phyloP scores from a whole-genome alignment of 805 yeast genomes.

The Starmerella floricola region DNA sequence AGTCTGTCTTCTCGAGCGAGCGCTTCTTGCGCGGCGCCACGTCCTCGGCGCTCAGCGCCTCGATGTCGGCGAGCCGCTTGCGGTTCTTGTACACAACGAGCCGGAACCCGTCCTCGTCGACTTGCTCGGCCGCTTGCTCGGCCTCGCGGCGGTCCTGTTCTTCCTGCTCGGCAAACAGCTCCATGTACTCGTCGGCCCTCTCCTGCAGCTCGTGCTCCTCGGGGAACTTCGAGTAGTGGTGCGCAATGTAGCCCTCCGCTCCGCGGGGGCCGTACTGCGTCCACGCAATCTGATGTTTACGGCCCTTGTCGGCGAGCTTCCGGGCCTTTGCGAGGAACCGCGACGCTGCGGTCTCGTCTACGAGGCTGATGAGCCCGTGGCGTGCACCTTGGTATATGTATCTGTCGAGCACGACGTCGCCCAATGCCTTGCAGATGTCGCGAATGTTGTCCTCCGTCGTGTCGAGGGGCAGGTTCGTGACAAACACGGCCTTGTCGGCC shows the following conservation, averaged over 20 bases:
- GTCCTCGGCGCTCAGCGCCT: slow-evolving; percentile 13
- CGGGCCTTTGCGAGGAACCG: slow-evolving; percentile 55
- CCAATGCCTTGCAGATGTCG: slow-evolving; percentile 41
- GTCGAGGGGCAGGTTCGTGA: slow-evolving; percentile 62
- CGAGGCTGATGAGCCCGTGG: slow-evolving; percentile 55
- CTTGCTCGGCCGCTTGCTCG: slow-evolving; percentile 34
- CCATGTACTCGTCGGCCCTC: slow-evolving; percentile 49
- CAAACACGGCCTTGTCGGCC: slow-evolving; percentile 49
- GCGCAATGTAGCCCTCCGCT: slow-evolving; percentile 33
- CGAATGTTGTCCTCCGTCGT: slow-evolving; percentile 43
- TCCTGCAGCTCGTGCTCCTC: slow-evolving; percentile 42
- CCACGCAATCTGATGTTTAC: slow-evolving; percentile 22
- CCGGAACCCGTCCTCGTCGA: slow-evolving; percentile 92
- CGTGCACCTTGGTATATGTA: slow-evolving; percentile 29
- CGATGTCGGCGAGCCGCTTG: slow-evolving; percentile 60
- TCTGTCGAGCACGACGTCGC: slow-evolving; percentile 31
- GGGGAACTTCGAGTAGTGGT: slow-evolving; percentile 25
- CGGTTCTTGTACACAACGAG: slow-evolving; percentile 79
- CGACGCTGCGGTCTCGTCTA: slow-evolving; percentile 56
- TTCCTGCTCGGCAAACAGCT: slow-evolving; percentile 60
- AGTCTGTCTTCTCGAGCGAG: slow-evolving; percentile 73
- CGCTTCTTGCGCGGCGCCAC: slow-evolving; percentile 34
- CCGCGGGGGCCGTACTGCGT: slow-evolving; percentile 33
- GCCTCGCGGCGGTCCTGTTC: slow-evolving; percentile 31
- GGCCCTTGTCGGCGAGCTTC: slow-evolving; percentile 31